phyloP scores from a whole-genome alignment of 1,139 yeast genomes.

The Diutina neorugosa region DNA sequence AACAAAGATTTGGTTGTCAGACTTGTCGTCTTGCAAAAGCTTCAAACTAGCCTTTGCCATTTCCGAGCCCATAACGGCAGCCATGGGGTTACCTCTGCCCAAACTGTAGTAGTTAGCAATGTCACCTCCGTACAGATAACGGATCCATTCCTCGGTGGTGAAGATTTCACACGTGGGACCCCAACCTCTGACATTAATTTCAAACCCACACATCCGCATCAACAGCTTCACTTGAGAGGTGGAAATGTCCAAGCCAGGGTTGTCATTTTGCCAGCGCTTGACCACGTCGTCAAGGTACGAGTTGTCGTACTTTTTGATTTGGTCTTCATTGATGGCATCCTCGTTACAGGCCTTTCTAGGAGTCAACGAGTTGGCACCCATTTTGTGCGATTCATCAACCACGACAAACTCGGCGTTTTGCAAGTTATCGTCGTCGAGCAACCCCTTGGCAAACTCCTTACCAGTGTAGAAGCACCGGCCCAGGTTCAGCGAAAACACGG shows the following conservation, averaged over 20 bases:
- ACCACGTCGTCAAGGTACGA: constrained; percentile 24
- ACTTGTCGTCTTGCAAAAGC: not conserved
- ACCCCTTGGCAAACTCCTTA: constrained; percentile 31
- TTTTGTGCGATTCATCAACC: constrained; percentile 15
- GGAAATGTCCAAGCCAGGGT: constrained; percentile 9
- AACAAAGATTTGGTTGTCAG: not conserved
- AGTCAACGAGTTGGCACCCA: constrained; percentile 21
- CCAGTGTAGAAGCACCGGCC: constrained; percentile 38
- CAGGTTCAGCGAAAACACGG: constrained; percentile 23
- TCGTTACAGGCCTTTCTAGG: constrained; percentile 17
- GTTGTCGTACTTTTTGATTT: constrained; percentile 11
- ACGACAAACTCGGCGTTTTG: constrained; percentile 37
- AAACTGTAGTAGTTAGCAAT: constrained; percentile 33
- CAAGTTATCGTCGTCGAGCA: constrained; percentile 32
- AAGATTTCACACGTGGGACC: constrained; percentile 40
- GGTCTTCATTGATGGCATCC: constrained; percentile 9
- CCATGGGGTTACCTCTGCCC: constrained; percentile 38
- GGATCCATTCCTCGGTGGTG: constrained; percentile 35
- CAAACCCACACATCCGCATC: constrained; percentile 34
- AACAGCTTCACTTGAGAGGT: constrained; percentile 27
- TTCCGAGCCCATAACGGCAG: constrained; percentile 24
- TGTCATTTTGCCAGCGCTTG: constrained; percentile 10
- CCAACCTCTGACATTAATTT: constrained; percentile 33
- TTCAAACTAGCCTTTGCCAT: not conserved
- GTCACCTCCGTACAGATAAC: constrained; percentile 32